phyloP scores from a whole-genome alignment of 176 grass and related monocot genomes.

The Raddia distichophylla region DNA sequence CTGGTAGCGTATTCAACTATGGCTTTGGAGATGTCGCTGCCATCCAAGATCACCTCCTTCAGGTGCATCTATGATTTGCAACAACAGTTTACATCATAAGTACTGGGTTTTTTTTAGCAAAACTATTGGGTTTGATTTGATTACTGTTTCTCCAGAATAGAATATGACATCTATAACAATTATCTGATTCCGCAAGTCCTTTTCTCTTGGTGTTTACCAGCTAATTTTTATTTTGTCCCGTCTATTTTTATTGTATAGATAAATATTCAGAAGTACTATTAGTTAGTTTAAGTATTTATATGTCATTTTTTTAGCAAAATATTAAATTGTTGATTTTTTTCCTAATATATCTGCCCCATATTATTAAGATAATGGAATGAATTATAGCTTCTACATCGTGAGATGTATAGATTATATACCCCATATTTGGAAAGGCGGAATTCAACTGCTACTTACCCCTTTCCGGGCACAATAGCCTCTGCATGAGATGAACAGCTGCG shows the following conservation, averaged over 20 bases:
- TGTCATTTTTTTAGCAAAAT: neutral
- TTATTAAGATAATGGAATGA: too few species aligned
- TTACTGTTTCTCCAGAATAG: conserved; percentile 4
- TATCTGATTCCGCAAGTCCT: neutral
- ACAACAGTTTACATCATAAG: neutral
- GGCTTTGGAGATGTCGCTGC: conserved; percentile 69
- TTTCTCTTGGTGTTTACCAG: conserved; percentile 28
- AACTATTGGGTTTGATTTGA: conserved; percentile 7
- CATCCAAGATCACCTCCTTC: conserved; percentile 81
- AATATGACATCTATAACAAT: neutral
- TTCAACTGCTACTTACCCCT: conserved; percentile 60
- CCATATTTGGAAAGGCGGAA: neutral
- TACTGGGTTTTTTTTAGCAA: conserved; percentile 3
- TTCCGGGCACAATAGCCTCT: conserved; percentile 90
- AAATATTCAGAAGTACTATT: conserved; percentile 9
- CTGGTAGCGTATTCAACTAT: conserved; percentile 61
- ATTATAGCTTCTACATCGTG: too few species aligned
- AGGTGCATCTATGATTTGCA: conserved; percentile 68
- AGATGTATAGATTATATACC: too few species aligned
- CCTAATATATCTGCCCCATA: conserved; percentile 8
- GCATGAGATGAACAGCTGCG: conserved; percentile 66
- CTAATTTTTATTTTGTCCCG: neutral
- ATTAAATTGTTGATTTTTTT: conserved; percentile 3
- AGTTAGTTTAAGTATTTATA: neutral
- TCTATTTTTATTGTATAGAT: neutral